Evolutionary conservation across 1,284 basidiomycete genomes (phyloP), one percentile per base, ranked within the genome.

Genomic region (Puccinia novopanici): DNA sequence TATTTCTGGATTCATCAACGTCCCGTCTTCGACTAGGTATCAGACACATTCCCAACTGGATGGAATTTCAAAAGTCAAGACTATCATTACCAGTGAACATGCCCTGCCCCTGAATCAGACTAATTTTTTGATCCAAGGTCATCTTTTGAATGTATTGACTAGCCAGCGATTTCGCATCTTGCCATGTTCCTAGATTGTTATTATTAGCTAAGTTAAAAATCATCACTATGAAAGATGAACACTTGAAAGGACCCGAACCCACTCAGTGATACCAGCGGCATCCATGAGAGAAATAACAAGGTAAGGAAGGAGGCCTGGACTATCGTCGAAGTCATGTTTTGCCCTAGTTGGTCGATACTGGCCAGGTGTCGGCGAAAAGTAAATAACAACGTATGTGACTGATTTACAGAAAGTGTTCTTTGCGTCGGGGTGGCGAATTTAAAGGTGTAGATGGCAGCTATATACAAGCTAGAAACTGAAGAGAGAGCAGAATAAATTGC

Each of bases 81-180:
- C 4, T 52, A 57, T 24, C n/a, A 5, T 57, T 57, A 57, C 55
- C 55, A 57, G 55, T 27, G n/a, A 57, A 27, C 55, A 57, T 30
- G 55, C 55, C 55, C 55, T 57, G 55, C 27, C 55, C 55, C 27
- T 57, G 55, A 57, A 57, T 57, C 2, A 57, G 55, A 24, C 27
- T 57, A 27, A 57, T 57, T 15, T 57, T 57, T 15, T 57, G n/a
- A 57, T 57, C 55, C n/a, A 57, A 57, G n/a, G 55, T 57, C 55
- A 57, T 57, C 24, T 57, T 57, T 57, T 57, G 55, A 30, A 57
- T 19, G 27, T 24, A 57, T 57, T 57, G 5, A 27, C 27, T 17
- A 24, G 55, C 55, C n/a, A 57, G 27, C n/a, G 55, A 27, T 57
- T 57, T 17, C 5, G 55, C 24, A 27, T 57, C 55, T 27, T 24